Evolutionary conservation across 148 eudicot genomes (phyloP), one percentile per base, ranked within the genome.

Genomic region (Salicornia ramosissima): DNA sequence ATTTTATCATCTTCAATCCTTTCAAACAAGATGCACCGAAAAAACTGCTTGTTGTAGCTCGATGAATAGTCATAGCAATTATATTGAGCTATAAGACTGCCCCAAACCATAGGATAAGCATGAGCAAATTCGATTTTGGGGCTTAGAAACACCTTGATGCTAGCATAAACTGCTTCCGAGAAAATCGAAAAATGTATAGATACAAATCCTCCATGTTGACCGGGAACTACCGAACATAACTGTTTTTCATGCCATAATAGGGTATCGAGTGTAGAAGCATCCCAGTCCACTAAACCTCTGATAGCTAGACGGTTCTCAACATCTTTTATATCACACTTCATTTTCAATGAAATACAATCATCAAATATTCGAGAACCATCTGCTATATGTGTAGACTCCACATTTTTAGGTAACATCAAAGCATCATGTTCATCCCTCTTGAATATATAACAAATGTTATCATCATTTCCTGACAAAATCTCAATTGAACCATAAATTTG

Each of bases 251-350:
- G 16, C 54, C 54, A 64, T 10, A 40, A 45, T 14, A 22, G 10
- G 26, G 69, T 40, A 10, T 29, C 69, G 5, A 65, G 54, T 22
- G 10, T 15, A 43, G 36, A 65, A 65, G 31, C 36, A 10, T 34
- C 69, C 69, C 69, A 65, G 29, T 65, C 55, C 31, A 65, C 69
- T n/a, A 40, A 65, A 16, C 69, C 69, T 46, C 26, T 15, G 21
- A 65, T 28, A 24, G 69, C 39, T 26, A 65, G 42, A 46, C 24
- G 15, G n/a, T 25, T 28, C 3, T 45, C 19, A 12, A 21, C 16
- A 64, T 43, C 46, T 22, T 64, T 64, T 24, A 64, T 14, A 15
- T 43, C 16, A 39, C 42, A 6, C 29, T 64, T 64, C 52, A 64
- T 64, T 64, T 64, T 16, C n/a, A 70, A 43, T 2, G 52, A 4